Evolutionary conservation across 176 grass and related monocot species (phyloP).

Genomic region (Areca catechu): DNA sequence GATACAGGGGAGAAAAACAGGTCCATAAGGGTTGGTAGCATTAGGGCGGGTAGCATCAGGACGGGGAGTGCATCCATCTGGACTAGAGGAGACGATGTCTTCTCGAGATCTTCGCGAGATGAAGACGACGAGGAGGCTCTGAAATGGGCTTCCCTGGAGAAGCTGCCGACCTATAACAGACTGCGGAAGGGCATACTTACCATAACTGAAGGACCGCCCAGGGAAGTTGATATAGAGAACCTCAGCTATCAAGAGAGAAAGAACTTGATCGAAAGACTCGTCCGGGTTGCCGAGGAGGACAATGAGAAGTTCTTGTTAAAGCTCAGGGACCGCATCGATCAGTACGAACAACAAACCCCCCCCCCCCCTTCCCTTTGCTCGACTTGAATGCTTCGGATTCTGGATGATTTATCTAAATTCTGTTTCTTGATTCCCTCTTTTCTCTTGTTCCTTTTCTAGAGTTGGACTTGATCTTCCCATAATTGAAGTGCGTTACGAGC

Average conservation of each 20-base stretch:
- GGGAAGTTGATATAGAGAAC: conserved; percentile 41
- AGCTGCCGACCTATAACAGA: conserved; percentile 55
- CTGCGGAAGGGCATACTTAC: conserved; percentile 40
- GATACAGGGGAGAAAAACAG: background rate
- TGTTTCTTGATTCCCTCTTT: too few relatives aligned
- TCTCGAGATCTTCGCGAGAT: conserved; percentile 33
- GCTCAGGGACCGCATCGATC: conserved; percentile 51
- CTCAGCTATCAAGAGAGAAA: conserved; percentile 35
- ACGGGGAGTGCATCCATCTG: conserved; percentile 26
- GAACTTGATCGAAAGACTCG: conserved; percentile 39
- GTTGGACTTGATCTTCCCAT: conserved; percentile 58
- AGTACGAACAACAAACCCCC: background rate
- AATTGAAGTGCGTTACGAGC: conserved; percentile 60
- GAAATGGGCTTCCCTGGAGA: conserved; percentile 58
- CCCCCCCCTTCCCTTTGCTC: too few relatives aligned
- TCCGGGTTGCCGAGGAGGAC: conserved; percentile 30
- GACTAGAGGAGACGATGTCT: conserved; percentile 20
- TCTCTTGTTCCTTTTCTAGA: conserved; percentile 13
- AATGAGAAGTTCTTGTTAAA: conserved; percentile 44
- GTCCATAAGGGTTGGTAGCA: conserved; percentile 46
- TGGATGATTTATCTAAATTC: too few relatives aligned
- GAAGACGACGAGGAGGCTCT: conserved; percentile 73
- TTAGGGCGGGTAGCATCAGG: conserved; percentile 26
- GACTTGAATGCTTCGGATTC: too few relatives aligned
- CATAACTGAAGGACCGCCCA: conserved; percentile 44